Conservation (phyloP, 129 eudicot species). For the Kitagawia praeruptora region DNA sequence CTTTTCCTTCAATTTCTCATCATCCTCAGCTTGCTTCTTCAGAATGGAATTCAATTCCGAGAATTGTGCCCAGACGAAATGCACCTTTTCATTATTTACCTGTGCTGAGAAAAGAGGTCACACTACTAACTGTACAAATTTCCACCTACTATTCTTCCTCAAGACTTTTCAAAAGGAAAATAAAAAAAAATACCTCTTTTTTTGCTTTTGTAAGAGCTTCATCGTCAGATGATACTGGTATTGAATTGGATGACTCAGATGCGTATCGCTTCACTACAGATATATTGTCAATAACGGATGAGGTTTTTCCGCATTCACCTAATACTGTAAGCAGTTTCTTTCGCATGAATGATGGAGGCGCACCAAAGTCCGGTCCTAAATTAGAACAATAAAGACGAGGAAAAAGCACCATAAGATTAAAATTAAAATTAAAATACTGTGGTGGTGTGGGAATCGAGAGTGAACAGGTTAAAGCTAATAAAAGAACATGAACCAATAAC, state of each 20-base stretch:
- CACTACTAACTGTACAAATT: not conserved
- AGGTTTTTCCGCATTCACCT: conserved; percentile 63
- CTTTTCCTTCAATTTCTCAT: conserved; percentile 43
- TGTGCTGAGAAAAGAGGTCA: conserved; percentile 18
- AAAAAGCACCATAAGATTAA: conserved; percentile 3
- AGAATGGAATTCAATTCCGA: conserved; percentile 50
- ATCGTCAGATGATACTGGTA: conserved; percentile 81
- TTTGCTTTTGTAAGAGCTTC: conserved; percentile 71
- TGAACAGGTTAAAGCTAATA: not conserved
- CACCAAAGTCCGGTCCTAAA: conserved; percentile 87
- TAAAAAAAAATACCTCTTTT: conserved; percentile 53
- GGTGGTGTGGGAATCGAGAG: not conserved
- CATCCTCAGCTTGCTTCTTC: conserved; percentile 76
- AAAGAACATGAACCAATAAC: not conserved
- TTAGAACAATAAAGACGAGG: conserved; percentile 3
- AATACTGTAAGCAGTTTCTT: conserved; percentile 67
- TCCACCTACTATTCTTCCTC: not conserved
- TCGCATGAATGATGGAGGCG: conserved; percentile 61
- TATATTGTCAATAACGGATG: conserved; percentile 71
- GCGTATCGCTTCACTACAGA: conserved; percentile 88
- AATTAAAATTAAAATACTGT: not conserved
- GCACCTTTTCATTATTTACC: conserved; percentile 80
- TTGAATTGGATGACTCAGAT: conserved; percentile 74
- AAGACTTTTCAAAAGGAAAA: not conserved
- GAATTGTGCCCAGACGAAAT: conserved; percentile 88